These are phyloP conservation scores for Roridomyces roridus DNA, from an alignment of 768 basidiomycete genomes.

Conservation along the genomic window DNA sequence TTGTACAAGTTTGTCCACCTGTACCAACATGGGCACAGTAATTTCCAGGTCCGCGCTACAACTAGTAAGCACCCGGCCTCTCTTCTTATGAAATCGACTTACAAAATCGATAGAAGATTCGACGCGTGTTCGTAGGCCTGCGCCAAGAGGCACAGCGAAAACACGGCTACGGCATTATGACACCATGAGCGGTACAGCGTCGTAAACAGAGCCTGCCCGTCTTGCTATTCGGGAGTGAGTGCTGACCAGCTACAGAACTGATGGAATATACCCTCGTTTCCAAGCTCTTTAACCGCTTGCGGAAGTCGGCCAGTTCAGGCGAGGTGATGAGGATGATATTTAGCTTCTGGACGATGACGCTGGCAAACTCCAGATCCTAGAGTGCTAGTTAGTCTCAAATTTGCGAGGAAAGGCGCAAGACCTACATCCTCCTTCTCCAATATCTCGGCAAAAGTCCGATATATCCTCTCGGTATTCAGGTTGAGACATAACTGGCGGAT, in stretches of 20 bases:
- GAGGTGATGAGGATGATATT: conserved; percentile 97
- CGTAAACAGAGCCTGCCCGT: conserved; percentile 94
- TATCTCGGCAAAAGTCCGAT: conserved; percentile 95
- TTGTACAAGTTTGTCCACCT: conserved; percentile 97
- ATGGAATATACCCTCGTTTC: conserved; percentile 75
- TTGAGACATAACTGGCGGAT: conserved; percentile 94
- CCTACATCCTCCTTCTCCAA: conserved; percentile 96
- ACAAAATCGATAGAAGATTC: conserved; percentile 96
- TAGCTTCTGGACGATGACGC: conserved; percentile 96
- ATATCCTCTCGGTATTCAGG: conserved; percentile 94
- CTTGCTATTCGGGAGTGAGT: conserved; percentile 67
- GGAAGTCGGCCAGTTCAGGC: conserved; percentile 93
- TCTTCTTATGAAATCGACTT: conserved; percentile 20
- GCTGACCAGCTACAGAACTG: background rate
- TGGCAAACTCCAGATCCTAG: conserved; percentile 96
- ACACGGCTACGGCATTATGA: conserved; percentile 96
- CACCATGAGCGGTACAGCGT: conserved; percentile 98
- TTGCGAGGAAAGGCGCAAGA: background rate
- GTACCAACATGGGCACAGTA: conserved; percentile 92
- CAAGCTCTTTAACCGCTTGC: conserved; percentile 89
- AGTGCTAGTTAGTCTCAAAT: conserved; percentile 4
- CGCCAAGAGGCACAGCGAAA: conserved; percentile 93
- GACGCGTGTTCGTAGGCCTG: conserved; percentile 99
- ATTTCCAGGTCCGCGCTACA: conserved; percentile 94
- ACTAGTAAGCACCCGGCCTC: background rate